These are phyloP conservation scores for Kuraishia piskuri DNA, from an alignment of 805 yeast species.

Conservation along the genomic window DNA sequence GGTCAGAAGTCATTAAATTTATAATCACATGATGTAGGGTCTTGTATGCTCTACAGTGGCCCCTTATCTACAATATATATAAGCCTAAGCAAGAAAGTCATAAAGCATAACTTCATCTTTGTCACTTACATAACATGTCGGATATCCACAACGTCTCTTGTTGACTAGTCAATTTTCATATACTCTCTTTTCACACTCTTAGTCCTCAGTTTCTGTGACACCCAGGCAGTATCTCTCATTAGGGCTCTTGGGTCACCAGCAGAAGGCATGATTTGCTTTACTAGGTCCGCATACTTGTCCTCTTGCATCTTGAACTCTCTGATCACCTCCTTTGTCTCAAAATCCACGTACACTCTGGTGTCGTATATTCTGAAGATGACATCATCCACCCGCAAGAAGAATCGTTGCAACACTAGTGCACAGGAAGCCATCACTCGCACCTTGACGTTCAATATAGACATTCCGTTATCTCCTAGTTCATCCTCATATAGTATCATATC, in stretches of 20 bases:
- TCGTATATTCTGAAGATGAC: constrained; percentile 81
- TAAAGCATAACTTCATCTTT: too few relatives aligned
- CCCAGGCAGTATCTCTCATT: constrained; percentile 84
- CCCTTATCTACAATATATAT: background rate
- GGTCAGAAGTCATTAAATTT: too few relatives aligned
- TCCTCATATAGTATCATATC: constrained; percentile 88
- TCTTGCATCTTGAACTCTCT: constrained; percentile 75
- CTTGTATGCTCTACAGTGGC: background rate
- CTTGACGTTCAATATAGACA: constrained; percentile 66
- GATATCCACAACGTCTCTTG: too few relatives aligned
- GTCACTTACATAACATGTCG: too few relatives aligned
- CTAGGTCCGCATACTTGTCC: constrained; percentile 38
- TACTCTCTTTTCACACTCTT: constrained; percentile 4
- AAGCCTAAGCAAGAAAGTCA: too few relatives aligned
- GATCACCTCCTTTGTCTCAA: constrained; percentile 50
- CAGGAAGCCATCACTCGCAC: constrained; percentile 85
- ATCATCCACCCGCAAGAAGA: constrained; percentile 84
- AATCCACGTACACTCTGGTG: constrained; percentile 76
- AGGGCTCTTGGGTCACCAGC: constrained; percentile 61
- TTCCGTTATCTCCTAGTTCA: constrained; percentile 95
- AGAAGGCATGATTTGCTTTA: constrained; percentile 29
- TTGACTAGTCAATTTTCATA: background rate
- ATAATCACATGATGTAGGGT: too few relatives aligned
- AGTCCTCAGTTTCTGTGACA: constrained; percentile 34
- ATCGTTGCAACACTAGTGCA: constrained; percentile 61